Conservation (phyloP, 768 basidiomycete species). For the Pholiota molesta region DNA sequence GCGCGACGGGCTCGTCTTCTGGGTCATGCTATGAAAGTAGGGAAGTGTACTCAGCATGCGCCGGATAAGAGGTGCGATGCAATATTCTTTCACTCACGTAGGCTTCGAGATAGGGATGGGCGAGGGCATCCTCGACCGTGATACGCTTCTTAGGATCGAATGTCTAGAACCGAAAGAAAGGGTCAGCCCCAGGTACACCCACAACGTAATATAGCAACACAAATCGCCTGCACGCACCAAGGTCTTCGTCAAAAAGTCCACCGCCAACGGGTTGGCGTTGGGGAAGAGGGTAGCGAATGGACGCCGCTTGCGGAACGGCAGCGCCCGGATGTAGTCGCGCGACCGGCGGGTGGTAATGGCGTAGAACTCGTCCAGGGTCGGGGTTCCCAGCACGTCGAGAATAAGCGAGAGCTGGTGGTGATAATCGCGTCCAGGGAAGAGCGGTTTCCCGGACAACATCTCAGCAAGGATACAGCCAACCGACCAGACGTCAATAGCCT, state of each 20-base stretch:
- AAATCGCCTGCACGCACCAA: constrained; percentile 48
- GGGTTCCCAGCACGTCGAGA: constrained; percentile 95
- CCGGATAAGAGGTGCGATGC: neutral
- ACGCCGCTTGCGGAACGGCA: constrained; percentile 89
- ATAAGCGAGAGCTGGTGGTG: constrained; percentile 96
- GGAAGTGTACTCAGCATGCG: neutral
- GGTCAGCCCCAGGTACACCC: neutral
- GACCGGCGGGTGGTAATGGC: constrained; percentile 92
- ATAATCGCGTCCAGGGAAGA: constrained; percentile 96
- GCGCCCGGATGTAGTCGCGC: constrained; percentile 91
- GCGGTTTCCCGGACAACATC: constrained; percentile 95
- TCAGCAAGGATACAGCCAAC: constrained; percentile 91
- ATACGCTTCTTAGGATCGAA: constrained; percentile 98
- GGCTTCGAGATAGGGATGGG: constrained; percentile 94
- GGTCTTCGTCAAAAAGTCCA: constrained; percentile 76
- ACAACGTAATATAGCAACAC: constrained; percentile 2
- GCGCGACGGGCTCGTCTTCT: constrained; percentile 94
- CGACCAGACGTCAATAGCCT: constrained; percentile 90
- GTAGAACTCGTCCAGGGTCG: constrained; percentile 96
- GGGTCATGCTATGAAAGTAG: constrained; percentile 73
- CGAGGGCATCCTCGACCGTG: constrained; percentile 91
- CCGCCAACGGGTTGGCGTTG: constrained; percentile 78
- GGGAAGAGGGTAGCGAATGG: constrained; percentile 89
- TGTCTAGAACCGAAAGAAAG: constrained; percentile 50
- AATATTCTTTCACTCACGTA: constrained; percentile 60